Evolutionary conservation across 1,284 basidiomycete genomes (phyloP), one percentile per base, ranked within the genome.

Genomic region (Lignosus rhinocerotis): DNA sequence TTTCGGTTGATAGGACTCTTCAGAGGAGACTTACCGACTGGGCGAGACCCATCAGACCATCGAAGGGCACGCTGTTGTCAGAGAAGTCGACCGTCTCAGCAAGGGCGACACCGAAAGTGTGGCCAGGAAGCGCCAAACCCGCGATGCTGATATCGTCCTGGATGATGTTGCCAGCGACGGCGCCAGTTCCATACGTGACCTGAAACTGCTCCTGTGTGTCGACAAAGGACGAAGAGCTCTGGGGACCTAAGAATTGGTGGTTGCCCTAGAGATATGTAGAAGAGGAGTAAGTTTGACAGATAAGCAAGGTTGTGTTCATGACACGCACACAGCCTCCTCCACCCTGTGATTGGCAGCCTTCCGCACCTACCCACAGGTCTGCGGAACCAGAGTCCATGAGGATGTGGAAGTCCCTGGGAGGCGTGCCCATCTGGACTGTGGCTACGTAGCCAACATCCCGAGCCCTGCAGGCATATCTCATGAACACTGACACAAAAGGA

Each of bases 371-470:
- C 92, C 93, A 96, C 41, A 92, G 79, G 71, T 96, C 93, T 14
- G 91, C 87, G 8, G 88, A 92, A 34, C 93, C 94, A 30, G 90
- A 90, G 75, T 96, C 93, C 85, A 93, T 87, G 51, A 95, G 80
- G 67, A 96, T 73, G 34, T 80, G 77, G 74, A 91, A 95, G 66
- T 86, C 73, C 43, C 73, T 77, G 1, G 88, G 82, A n/a, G 90
- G 90, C 3, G 87, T 90, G 39, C 93, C 93, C 62, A 95, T 83
- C 70, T 89, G 82, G 34, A 95, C 72, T 30, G 82, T 86, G 7
- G 88, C 87, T 51, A 93, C 77, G 73, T 94, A 85, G 38, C 82
- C 82, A 36, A 81, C 76, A 67, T 83, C 81, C 61, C 80, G 78
- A 12, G 70, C 73, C 56, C 72, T 72, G 49, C 25, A 25, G 25